Base-by-base conservation (phyloP, 345 rosid species). In the Dipteronia dyeriana region DNA sequence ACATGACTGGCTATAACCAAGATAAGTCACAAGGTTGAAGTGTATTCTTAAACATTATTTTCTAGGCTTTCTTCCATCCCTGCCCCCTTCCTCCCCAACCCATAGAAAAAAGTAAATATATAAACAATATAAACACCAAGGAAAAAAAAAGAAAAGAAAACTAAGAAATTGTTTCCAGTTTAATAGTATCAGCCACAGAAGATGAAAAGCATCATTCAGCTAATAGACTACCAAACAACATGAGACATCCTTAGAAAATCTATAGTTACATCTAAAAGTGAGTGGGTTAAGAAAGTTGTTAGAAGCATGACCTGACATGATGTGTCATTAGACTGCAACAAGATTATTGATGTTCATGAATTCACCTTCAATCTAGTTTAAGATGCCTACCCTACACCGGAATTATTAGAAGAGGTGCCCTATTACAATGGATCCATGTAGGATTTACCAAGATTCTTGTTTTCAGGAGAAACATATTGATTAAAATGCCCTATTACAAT, bases 381-480 rank as follows among this genome's bases (percentile, higher is more conserved):
- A 19, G 23, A 56, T 19, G 25, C 61, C 54, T 56, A 56, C 23
- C 61, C 5, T 56, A 56, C 61, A 56, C 9, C 61, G 6, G n/a
- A 41, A 41, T 41, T 41, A 41, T 41, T 41, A 14, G 7, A 54
- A 53, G 45, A 70, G 22, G 8, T n/a, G 20, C 38, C 19, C 43
- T 31, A 51, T 53, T 26, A 49, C 41, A 7, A 70, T 49, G 7
- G 16, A 23, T 25, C 5, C 9, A 26, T 1, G 7, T 16, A 26
- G 16, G 9, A 23, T 49, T 70, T 20, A 11, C 10, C 41, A 53
- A 20, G 73, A 56, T 56, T 51, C 41, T 25, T 10, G 17, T 7
- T 51, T 34, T 70, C 38, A 26, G 20, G 41, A 47, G 19, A 51
- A 53, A 66, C 70, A 70, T n/a, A 23, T 23, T 70, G 73, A 51